Evolutionary conservation across 2,329 filamentous ascomycete genomes (phyloP), one percentile per base, ranked within the genome.

Genomic region (Apiospora sp.): DNA sequence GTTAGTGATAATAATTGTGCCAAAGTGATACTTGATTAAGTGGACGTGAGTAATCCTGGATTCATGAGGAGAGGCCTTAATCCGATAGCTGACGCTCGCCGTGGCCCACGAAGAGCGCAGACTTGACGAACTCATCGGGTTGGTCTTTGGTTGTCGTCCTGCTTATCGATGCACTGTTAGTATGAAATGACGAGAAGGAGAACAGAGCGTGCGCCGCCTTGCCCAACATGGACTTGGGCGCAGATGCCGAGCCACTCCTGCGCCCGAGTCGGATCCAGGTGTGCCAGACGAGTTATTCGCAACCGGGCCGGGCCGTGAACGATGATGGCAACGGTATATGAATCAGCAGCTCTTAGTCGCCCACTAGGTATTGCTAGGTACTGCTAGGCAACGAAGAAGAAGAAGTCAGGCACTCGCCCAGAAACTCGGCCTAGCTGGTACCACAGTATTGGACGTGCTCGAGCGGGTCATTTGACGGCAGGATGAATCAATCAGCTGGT

Each of bases 211-310:
- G 37, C 51, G 69, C 69, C 37, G 49, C 70, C 14, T 24, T 69
- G 58, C 22, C 43, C 27, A 3, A 67, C 70, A 51, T 71, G 30
- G 41, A 43, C 58, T 14, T 43, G 24, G 10, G 49, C 16, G 51
- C 70, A 75, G 41, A 54, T 30, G 64, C 49, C 69, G 24, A 71
- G 58, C 80, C 80, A 81, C n/a, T 71, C 74, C 30, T 67, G 68
- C 6, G 77, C 76, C 12, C n/a, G 75, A 74, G 16, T 44, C 8
- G 54, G 8, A 82, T 72, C 81, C 81, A 83, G 13, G 76, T 67
- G 44, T 73, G 74, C 78, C 78, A 79, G 8, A 71, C 37, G 30
- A 46, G 34, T 6, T 68, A 19, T 14, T 24, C 30, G 54, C 41
- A 49, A 34, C 34, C 22, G 12, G n/a, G 46, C n/a, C 49, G n/a